Conservation (phyloP, 163 green algal species). For the Scenedesmus sp. region DNA sequence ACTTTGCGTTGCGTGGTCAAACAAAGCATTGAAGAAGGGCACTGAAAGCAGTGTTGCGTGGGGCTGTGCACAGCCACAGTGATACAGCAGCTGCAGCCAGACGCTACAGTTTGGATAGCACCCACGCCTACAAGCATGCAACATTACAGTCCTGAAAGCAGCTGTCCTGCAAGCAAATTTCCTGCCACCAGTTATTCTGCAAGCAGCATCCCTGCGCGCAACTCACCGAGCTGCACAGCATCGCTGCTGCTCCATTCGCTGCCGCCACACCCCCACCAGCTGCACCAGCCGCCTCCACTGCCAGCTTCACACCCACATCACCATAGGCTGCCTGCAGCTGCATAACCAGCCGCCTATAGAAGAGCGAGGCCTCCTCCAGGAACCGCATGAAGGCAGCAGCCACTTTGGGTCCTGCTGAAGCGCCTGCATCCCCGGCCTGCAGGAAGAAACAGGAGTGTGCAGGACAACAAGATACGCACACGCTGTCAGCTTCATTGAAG, state of each 20-base stretch:
- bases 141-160: no score
- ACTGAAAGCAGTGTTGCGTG: no score
- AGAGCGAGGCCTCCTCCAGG: constrained; percentile 70
- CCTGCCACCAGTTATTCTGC: no score
- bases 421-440: constrained; percentile 36
- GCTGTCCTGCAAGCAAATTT: no score
- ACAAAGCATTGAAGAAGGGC: no score
- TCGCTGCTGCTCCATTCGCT: constrained; percentile 24
- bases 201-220: not conserved
- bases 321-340: constrained; percentile 69
- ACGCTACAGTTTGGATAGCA: no score
- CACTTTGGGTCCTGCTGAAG: constrained; percentile 34
- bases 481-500: not conserved
- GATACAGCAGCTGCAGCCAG: no score
- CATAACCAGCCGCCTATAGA: constrained; percentile 71
- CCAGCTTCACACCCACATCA: constrained; percentile 61
- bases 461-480: not conserved
- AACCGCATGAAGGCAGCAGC: constrained; percentile 71
- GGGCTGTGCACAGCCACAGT: no score
- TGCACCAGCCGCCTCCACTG: constrained; percentile 4
- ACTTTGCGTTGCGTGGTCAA: no score
- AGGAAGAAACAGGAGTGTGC: not conserved
- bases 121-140: no score
- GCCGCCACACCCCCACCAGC: not conserved
- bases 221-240: not conserved